These are phyloP conservation scores for Candida patagonica DNA, from an alignment of 805 yeast genomes.

Conservation along the genomic window DNA sequence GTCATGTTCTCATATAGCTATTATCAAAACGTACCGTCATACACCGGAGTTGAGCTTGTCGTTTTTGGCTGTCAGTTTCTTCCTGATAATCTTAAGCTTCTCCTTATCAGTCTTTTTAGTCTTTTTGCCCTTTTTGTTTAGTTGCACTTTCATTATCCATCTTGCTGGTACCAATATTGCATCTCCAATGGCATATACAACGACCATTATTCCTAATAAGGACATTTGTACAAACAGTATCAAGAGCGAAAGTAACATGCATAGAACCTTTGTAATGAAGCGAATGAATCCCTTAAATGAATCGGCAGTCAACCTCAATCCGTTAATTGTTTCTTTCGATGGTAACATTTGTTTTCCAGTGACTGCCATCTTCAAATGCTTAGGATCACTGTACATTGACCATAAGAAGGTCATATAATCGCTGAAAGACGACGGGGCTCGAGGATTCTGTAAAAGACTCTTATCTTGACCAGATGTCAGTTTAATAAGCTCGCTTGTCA, in stretches of 20 bases:
- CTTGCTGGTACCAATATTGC: constrained; percentile 10
- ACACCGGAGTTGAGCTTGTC: too few species aligned
- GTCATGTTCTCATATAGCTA: too few species aligned
- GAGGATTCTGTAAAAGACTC: not conserved
- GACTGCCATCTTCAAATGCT: constrained; percentile 8
- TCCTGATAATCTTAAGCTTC: not conserved
- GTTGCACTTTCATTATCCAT: not conserved
- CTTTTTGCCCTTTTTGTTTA: not conserved
- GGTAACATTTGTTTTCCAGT: constrained; percentile 10
- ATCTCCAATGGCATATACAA: constrained; percentile 17
- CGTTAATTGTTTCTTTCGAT: constrained; percentile 13
- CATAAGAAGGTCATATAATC: constrained; percentile 15
- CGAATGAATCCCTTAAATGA: constrained; percentile 2
- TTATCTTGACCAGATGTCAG: constrained; percentile 2
- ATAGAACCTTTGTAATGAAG: constrained; percentile 6
- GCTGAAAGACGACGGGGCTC: not conserved
- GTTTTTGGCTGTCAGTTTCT: not conserved
- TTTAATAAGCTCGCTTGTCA: constrained; percentile 17
- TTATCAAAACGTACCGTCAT: too few species aligned
- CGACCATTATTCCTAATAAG: constrained; percentile 14
- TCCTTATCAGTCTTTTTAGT: not conserved
- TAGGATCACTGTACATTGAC: constrained; percentile 17
- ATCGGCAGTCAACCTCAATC: constrained; percentile 2
- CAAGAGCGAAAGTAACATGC: constrained; percentile 11
- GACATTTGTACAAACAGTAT: constrained; percentile 14